Conservation (phyloP, 768 basidiomycete species). For the Boletus coccyginus region DNA sequence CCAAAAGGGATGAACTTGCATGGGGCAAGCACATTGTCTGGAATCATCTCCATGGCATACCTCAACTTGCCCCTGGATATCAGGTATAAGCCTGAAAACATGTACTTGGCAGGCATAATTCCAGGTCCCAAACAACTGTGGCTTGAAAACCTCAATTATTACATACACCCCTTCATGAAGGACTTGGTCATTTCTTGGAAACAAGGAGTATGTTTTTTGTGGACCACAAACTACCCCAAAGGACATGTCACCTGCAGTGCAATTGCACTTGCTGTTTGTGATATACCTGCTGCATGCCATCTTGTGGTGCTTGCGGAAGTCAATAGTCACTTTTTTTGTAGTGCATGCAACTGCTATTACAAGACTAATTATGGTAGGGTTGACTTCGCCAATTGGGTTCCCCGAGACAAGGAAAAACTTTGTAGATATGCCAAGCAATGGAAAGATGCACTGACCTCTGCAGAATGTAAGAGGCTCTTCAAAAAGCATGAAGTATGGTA, state of each 20-base stretch:
- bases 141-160: constrained; percentile 33
- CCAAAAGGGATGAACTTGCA: constrained; percentile 23
- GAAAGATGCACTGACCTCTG: not conserved
- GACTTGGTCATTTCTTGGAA: constrained; percentile 33
- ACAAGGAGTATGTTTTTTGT: constrained; percentile 24
- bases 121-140: constrained; percentile 37
- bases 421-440: not conserved
- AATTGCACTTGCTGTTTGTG: constrained; percentile 31
- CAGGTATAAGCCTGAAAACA: constrained; percentile 37
- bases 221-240: constrained; percentile 9
- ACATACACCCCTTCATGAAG: constrained; percentile 33
- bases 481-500: not conserved
- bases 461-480: not conserved
- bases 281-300: constrained; percentile 36
- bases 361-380: not conserved
- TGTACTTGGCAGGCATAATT: constrained; percentile 37
- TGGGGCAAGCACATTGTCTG: constrained; percentile 24
- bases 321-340: constrained; percentile 29
- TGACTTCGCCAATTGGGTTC: constrained; percentile 18
- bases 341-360: constrained; percentile 28
- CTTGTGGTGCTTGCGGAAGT: constrained; percentile 10
- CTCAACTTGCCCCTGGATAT: too few species aligned
- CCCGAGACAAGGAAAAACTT: not conserved
- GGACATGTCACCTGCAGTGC: constrained; percentile 26
- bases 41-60: constrained; percentile 12